Evolutionary conservation across 192 early-diverging fungal genomes (phyloP), one percentile per base, ranked within the genome.

Genomic region (Gryganskiella cystojenkinii): DNA sequence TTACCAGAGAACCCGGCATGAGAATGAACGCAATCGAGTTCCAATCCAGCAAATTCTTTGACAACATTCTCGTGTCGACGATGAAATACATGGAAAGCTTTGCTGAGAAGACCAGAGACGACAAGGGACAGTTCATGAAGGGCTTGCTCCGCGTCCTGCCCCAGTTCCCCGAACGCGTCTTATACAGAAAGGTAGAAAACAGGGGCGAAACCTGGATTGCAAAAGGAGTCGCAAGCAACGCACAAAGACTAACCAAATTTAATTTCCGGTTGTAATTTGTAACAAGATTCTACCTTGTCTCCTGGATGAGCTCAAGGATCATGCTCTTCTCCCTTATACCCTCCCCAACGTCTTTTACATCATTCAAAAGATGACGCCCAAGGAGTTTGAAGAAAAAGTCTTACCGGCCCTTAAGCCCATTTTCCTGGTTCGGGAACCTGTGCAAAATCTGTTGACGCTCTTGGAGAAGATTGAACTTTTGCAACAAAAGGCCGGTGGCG

Each of bases 121-220:
- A 93, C 51, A 94, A 96, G 61, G 79, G 86, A 9, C 88, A 89
- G 28, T 96, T 96, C 54, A 85, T 96, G 86, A 90, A 91, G 67
- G 92, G 90, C 0, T 80, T 96, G 44, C 80, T 85, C 8, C 82
- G 88, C 11, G 86, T 94, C 30, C 73, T 96, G 34, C 83, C 87
- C 4, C 86, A 89, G 78, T 95, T 93, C 56, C 89, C 94, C 1
- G 84, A 87, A 8, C 81, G 92, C 8, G 86, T 93, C 10, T 62
- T 90, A 24, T 69, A 84, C n/a, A 81, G 92, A 64, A 94, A 90
- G 82, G 90, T 91, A 82, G n/a, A n/a, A n/a, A n/a, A n/a, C n/a
- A n/a, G n/a, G n/a, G n/a, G n/a, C n/a, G n/a, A n/a, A n/a, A n/a
- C n/a, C n/a, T n/a, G n/a, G n/a, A n/a, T n/a, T n/a, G n/a, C n/a